Conservation (phyloP, 2,329 filamentous ascomycete genomes). For the Neoarthrinium moseri region DNA sequence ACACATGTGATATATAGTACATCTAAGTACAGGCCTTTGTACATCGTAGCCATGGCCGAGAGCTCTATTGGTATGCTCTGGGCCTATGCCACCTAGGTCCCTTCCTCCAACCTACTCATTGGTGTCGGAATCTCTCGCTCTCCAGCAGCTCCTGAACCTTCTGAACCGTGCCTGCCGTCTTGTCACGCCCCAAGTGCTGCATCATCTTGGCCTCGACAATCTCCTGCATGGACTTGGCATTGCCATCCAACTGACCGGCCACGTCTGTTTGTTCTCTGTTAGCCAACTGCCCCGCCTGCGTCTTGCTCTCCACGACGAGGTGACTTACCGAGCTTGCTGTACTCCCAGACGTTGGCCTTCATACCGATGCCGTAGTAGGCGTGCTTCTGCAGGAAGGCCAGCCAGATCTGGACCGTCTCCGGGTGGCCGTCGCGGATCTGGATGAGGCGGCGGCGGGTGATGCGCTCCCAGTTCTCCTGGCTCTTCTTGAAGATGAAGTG, state of each 20-base stretch:
- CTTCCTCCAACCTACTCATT: no score
- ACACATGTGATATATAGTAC: constrained; percentile 1
- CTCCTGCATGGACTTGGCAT: constrained; percentile 31
- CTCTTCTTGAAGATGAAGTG: constrained; percentile 97
- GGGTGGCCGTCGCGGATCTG: constrained; percentile 91
- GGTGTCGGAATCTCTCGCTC: constrained; percentile 43
- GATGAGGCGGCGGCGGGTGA: constrained; percentile 81
- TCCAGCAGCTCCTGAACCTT: constrained; percentile 58
- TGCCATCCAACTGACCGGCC: constrained; percentile 46
- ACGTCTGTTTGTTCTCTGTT: constrained; percentile 40
- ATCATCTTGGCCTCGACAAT: constrained; percentile 51
- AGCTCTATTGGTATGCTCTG: background rate
- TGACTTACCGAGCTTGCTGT: constrained; percentile 65
- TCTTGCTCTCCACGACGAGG: background rate
- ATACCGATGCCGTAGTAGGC: constrained; percentile 96
- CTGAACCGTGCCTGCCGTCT: constrained; percentile 47
- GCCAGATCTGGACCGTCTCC: constrained; percentile 86
- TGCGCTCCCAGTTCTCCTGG: constrained; percentile 95
- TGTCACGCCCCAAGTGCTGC: constrained; percentile 52
- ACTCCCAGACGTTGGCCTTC: constrained; percentile 98
- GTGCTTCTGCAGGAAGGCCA: constrained; percentile 88
- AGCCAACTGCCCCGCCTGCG: constrained; percentile 10
- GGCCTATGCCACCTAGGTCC: no score
- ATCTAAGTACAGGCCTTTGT: constrained; percentile 13
- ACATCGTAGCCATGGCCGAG: background rate